Base-by-base conservation (phyloP, 1,284 basidiomycete genomes). In the Neolentinus lepideus region DNA sequence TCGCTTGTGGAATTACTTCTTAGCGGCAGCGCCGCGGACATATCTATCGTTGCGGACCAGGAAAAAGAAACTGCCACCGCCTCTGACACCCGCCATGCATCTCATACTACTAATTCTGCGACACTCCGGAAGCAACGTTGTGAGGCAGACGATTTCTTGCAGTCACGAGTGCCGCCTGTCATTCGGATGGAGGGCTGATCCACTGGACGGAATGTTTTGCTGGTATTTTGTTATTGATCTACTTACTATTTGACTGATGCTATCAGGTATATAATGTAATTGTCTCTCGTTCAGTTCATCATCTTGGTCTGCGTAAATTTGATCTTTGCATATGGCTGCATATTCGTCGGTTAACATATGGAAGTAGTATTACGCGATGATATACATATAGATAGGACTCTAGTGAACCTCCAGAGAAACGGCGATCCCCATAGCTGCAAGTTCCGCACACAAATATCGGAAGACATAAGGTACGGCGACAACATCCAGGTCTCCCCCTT, bases 401-500 rank as follows among this genome's bases (percentile, higher is more conserved):
- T 69, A 75, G 53, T 60, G 72, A 54, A 90, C 79, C 67, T 88
- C 83, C 51, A 92, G 66, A 27, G 89, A 88, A 52, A 92, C 79
- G n/a, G 85, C 81, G 59, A 92, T 92, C 26, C 89, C 89, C 90
- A 92, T 92, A 3, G 89, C 84, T 24, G 89, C 90, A 54, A 92
- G 69, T 68, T 92, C 89, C 4, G 89, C 89, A 67, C 90, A 92
- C 8, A 95, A 78, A 69, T 94, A 92, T 54, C 92, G 79, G 73
- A 95, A 94, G 51, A 98, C 96, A 67, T 94, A 99, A 4, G 97
- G 97, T 24, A 99, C 85, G 4, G 96, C 96, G 54, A 98, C 84
- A 47, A 98, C 88, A 69, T 97, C 95, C 69, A 97, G 81, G 64
- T 93, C 85, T 3, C 88, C 85, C 43, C 87, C 87, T 71, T 84